phyloP scores from a whole-genome alignment of 139 green algal species.

The Volvox africanus region DNA sequence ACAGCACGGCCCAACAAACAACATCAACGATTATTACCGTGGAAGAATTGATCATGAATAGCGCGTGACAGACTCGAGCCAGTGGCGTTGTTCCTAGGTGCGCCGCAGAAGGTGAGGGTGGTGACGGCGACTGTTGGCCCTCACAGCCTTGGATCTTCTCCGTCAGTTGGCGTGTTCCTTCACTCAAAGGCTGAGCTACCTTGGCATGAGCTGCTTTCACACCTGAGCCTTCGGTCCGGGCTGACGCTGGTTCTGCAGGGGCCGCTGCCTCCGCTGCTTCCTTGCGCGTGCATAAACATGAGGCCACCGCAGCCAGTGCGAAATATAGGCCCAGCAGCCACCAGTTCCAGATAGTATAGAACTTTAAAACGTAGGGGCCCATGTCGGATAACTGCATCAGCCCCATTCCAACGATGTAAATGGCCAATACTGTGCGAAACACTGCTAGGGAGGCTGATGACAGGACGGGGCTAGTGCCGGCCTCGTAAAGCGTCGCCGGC shows the following conservation, averaged over 20 bases:
- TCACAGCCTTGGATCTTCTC: neutral
- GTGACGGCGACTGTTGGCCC: neutral
- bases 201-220: neutral
- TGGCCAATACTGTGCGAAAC: neutral
- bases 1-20: constrained; percentile 45
- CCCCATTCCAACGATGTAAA: constrained; percentile 35
- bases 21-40: constrained; percentile 44
- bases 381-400: neutral
- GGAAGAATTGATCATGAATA: constrained; percentile 26
- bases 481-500: constrained; percentile 8
- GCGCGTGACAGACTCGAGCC: constrained; percentile 36
- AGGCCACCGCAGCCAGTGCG: constrained; percentile 5
- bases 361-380: constrained; percentile 15
- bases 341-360: constrained; percentile 49
- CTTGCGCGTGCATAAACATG: neutral
- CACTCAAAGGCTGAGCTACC: neutral
- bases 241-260: neutral
- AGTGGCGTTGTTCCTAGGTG: neutral
- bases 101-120: neutral
- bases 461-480: constrained; percentile 8
- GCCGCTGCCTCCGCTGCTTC: neutral
- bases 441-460: neutral
- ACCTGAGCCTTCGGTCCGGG: neutral
- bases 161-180: neutral
- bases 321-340: constrained; percentile 46